phyloP scores from a whole-genome alignment of 768 basidiomycete genomes.

The Gymnopilus dilepis region DNA sequence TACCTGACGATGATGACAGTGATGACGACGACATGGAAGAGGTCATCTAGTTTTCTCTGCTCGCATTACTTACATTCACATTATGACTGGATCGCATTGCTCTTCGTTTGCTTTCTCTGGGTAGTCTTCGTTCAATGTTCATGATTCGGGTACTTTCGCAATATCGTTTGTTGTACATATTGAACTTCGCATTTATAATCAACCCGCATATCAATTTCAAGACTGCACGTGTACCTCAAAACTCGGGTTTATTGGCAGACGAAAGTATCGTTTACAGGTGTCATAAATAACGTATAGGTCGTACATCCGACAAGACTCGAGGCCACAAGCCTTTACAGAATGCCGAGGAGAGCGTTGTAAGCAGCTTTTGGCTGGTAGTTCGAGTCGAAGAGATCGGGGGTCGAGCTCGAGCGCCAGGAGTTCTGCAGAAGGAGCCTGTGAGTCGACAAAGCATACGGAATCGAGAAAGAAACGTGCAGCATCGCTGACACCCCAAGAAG shows the following conservation, averaged over 20 bases:
- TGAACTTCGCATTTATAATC: too few species aligned
- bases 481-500: slow-evolving; percentile 55
- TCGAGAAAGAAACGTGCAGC: slow-evolving; percentile 31
- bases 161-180: too few species aligned
- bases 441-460: background rate
- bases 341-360: slow-evolving; percentile 36
- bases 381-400: slow-evolving; percentile 50
- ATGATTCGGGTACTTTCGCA: background rate
- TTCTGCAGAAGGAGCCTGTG: slow-evolving; percentile 31
- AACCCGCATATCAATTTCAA: too few species aligned
- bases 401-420: slow-evolving; percentile 50
- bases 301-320: background rate
- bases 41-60: slow-evolving; percentile 34
- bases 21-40: slow-evolving; percentile 53
- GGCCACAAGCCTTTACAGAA: slow-evolving; percentile 15
- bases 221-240: too few species aligned
- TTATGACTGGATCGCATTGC: background rate
- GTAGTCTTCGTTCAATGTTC: background rate
- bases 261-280: too few species aligned
- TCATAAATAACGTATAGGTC: too few species aligned
- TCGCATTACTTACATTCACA: background rate
- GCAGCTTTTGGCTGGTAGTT: slow-evolving; percentile 53
- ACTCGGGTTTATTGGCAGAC: too few species aligned
- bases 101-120: background rate
- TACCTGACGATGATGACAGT: slow-evolving; percentile 34